These are phyloP conservation scores for Prunus armeniaca DNA, from an alignment of 306 rosid genomes.

Conservation along the genomic window DNA sequence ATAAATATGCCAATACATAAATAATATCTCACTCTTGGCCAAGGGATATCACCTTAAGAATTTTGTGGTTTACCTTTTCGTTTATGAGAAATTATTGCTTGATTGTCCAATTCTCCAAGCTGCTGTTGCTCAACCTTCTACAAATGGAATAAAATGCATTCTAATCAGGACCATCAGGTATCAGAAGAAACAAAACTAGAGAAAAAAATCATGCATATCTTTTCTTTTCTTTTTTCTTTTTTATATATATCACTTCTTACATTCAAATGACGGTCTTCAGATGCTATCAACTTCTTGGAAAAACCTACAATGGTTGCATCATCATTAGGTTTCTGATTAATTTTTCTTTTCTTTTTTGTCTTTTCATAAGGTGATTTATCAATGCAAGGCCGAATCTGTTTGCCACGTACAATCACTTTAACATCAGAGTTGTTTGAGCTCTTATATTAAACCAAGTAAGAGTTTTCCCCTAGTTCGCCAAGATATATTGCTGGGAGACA, in stretches of 20 bases:
- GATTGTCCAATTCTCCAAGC: not conserved
- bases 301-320: not conserved
- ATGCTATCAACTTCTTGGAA: not conserved
- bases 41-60: not conserved
- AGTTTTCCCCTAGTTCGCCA: constrained; percentile 5
- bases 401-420: not conserved
- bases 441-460: constrained; percentile 8
- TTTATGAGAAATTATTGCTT: not conserved
- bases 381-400: constrained; percentile 18
- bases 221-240: not conserved
- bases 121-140: not conserved
- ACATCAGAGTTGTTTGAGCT: not conserved
- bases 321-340: not conserved
- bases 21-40: not conserved
- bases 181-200: constrained; percentile 5
- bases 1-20: not conserved
- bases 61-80: not conserved
- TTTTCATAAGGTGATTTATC: constrained; percentile 1
- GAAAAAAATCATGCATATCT: not conserved
- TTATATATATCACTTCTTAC: not conserved
- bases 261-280: not conserved
- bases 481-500: constrained; percentile 18
- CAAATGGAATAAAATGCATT: not conserved
- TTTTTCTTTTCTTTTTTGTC: not conserved
- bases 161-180: not conserved